Evolutionary conservation across 148 eudicot genomes (phyloP), one percentile per base, ranked within the genome.

Genomic region (Chenopodium formosanum): DNA sequence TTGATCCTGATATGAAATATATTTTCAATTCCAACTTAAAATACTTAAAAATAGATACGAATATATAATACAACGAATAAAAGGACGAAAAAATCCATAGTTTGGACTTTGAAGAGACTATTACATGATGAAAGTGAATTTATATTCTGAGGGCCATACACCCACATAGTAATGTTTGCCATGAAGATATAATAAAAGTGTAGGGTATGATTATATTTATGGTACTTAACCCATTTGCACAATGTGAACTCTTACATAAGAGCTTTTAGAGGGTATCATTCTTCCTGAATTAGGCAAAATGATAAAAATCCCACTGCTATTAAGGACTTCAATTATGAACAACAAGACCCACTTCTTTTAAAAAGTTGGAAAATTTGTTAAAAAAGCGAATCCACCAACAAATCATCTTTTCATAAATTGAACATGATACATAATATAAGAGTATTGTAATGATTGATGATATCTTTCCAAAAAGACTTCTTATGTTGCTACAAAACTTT

Each of bases 291-390:
- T 56, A 56, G 62, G 62, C 19, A 67, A 25, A 2, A 66, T 67
- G 14, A 67, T 67, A 29, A 12, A 7, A 6, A 13, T 67, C 70
- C 70, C 70, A 67, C 70, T 67, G 34, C 70, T 29, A 67, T 29
- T 66, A 29, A 66, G 70, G 70, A 34, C 70, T 25, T 25, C 70
- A 27, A 27, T 27, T 27, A 67, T 67, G 70, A 67, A 16, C 2
- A 76, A 23, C 68, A 58, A 58, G 52, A 5, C 58, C 56, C 50
- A 40, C 80, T 44, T 65, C 80, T 78, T 78, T 77, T 64, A 2
- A 64, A 40, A 29, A 66, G 32, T 11, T 23, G 13, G 4, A 66
- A 66, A 25, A 27, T 29, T 29, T 27, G 29, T 66, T 23, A 56
- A 56, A 56, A 56, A 56, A 56, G 62, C 13, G 67, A 78, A 62